A percentile compares a stretch with the other conserved stretches of the same genome.
Evolutionary conservation across 2,329 filamentous ascomycete species (phyloP).

Genomic region (Bipolaris zeicola): DNA sequence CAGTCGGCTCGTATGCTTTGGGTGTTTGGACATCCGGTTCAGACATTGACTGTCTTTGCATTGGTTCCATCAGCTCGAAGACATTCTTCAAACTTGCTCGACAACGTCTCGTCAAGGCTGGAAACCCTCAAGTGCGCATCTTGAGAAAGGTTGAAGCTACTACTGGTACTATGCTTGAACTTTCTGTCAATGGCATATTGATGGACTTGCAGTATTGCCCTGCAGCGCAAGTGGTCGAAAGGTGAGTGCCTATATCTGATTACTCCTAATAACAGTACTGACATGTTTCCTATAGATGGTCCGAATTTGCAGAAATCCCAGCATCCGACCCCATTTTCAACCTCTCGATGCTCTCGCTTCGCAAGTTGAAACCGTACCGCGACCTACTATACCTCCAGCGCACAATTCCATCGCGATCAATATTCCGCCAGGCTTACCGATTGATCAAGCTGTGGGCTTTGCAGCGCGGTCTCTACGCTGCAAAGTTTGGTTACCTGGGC

Average conservation of each 20-base stretch:
- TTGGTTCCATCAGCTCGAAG: constrained; percentile 65
- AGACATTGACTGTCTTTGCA: constrained; percentile 69
- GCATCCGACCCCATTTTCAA: constrained; percentile 61
- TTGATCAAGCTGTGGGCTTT: constrained; percentile 68
- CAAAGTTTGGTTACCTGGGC: constrained; percentile 68
- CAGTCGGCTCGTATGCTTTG: constrained; percentile 70
- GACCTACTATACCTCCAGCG: constrained; percentile 66
- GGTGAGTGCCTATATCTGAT: constrained; percentile 35
- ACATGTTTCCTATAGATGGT: constrained; percentile 40
- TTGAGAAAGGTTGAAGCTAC: constrained; percentile 64
- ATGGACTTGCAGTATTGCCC: constrained; percentile 72
- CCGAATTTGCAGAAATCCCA: constrained; percentile 50
- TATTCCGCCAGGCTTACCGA: constrained; percentile 65
- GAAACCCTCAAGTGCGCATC: constrained; percentile 54
- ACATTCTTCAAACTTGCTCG: constrained; percentile 66
- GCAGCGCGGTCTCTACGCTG: constrained; percentile 66
- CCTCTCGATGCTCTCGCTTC: constrained; percentile 61
- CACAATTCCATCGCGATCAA: constrained; percentile 63
- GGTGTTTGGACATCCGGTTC: constrained; percentile 66
- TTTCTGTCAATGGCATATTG: constrained; percentile 63
- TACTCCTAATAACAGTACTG: constrained; percentile 1
- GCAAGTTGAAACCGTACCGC: constrained; percentile 67
- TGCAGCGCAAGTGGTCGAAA: constrained; percentile 61
- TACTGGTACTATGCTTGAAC: constrained; percentile 68
- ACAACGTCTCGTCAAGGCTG: constrained; percentile 59